These are phyloP conservation scores for Candolleomyces efflorescens DNA, from an alignment of 768 basidiomycete species.

Conservation along the genomic window DNA sequence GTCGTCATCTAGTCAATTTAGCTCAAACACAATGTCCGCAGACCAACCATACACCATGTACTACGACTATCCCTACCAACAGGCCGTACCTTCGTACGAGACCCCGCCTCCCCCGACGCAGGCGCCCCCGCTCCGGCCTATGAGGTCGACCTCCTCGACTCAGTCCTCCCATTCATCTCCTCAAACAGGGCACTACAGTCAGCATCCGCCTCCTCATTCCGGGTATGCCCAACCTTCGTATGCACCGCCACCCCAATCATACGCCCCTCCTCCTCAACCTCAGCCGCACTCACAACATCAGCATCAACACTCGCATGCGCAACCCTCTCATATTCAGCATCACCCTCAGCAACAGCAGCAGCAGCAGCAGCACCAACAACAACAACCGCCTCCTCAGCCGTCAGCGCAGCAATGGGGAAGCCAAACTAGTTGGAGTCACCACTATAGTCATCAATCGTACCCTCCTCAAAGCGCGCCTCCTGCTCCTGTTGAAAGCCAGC, in stretches of 20 bases:
- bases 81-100: background rate
- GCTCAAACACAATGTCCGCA: slow-evolving; percentile 35
- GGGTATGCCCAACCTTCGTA: slow-evolving; percentile 7
- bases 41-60: slow-evolving; percentile 52
- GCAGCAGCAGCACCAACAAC: slow-evolving; percentile 5
- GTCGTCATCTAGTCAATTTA: background rate
- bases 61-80: slow-evolving; percentile 40
- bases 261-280: slow-evolving; percentile 18
- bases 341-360: slow-evolving; percentile 10
- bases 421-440: background rate
- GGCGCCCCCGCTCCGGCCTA: background rate
- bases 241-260: slow-evolving; percentile 23
- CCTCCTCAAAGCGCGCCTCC: background rate
- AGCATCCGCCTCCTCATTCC: slow-evolving; percentile 22
- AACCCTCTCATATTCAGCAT: slow-evolving; percentile 12
- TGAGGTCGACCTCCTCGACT: background rate
- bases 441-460: slow-evolving; percentile 1
- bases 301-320: slow-evolving; percentile 5
- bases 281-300: slow-evolving; percentile 17
- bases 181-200: slow-evolving; percentile 24
- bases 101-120: background rate
- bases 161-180: slow-evolving; percentile 1
- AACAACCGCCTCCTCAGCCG: slow-evolving; percentile 17
- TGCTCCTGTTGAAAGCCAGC: background rate
- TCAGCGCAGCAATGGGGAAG: background rate